Conservation (phyloP, 2,329 filamentous ascomycete genomes). For the Pyrenochaeta sp. region DNA sequence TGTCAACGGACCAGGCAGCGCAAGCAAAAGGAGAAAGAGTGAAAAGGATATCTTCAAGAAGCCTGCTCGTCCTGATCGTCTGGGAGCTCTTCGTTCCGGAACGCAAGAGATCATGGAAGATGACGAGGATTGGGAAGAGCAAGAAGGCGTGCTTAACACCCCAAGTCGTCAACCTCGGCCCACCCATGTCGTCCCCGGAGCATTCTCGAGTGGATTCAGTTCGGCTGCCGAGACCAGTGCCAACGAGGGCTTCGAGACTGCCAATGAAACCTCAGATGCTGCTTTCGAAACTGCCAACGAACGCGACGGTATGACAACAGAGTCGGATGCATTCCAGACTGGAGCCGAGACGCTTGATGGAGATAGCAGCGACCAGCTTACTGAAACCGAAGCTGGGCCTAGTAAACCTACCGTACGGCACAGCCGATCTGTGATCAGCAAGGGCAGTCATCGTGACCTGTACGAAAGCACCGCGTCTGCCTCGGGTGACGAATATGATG, state of each 20-base stretch:
- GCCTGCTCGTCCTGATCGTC: slow-evolving; percentile 72
- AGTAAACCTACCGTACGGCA: slow-evolving; percentile 33
- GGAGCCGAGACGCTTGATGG: slow-evolving; percentile 76
- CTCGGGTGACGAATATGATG: slow-evolving; percentile 77
- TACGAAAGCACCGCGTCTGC: slow-evolving; percentile 90
- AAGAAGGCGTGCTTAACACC: slow-evolving; percentile 65
- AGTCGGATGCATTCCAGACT: slow-evolving; percentile 95
- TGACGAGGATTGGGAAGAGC: slow-evolving; percentile 86
- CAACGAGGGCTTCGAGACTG: slow-evolving; percentile 79
- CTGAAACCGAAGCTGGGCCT: slow-evolving; percentile 77
- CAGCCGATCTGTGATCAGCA: slow-evolving; percentile 55
- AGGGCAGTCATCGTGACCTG: slow-evolving; percentile 68
- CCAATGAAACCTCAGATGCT: slow-evolving; percentile 73
- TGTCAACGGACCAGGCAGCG: slow-evolving; percentile 53
- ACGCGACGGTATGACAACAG: slow-evolving; percentile 71
- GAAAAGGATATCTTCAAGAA: slow-evolving; percentile 75
- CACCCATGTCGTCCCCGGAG: slow-evolving; percentile 37
- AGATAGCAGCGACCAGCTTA: slow-evolving; percentile 80
- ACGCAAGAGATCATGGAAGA: slow-evolving; percentile 82
- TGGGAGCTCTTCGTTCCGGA: slow-evolving; percentile 76
- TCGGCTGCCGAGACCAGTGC: slow-evolving; percentile 51
- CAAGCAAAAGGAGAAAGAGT: slow-evolving; percentile 65
- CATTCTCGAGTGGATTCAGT: slow-evolving; percentile 42
- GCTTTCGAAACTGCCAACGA: slow-evolving; percentile 81
- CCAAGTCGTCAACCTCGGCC: slow-evolving; percentile 58